These are phyloP conservation scores for Dionaea muscipula DNA, from an alignment of 179 eudicot genomes.

Conservation along the genomic window DNA sequence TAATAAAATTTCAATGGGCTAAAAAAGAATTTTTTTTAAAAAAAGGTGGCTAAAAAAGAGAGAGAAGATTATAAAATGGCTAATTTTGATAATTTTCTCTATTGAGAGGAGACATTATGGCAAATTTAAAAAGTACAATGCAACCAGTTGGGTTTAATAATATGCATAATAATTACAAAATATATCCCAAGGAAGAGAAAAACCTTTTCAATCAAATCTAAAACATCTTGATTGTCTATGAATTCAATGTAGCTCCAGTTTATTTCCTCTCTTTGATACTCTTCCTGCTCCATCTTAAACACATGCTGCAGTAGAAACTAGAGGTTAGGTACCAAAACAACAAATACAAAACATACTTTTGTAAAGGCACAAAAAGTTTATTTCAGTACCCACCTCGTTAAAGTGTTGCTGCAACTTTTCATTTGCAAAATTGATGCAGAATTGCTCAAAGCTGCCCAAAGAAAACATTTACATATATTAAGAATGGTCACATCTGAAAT, in stretches of 20 bases:
- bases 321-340: slow-evolving; percentile 8
- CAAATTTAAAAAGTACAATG: no score
- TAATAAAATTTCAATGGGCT: no score
- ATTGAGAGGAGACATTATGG: no score
- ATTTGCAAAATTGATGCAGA: slow-evolving; percentile 93
- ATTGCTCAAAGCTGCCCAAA: slow-evolving; percentile 77
- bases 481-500: background rate
- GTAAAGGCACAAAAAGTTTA: background rate
- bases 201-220: slow-evolving; percentile 93
- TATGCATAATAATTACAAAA: no score
- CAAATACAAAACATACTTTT: background rate
- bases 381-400: slow-evolving; percentile 54
- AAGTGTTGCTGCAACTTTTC: slow-evolving; percentile 98
- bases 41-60: no score
- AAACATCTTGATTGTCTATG: slow-evolving; percentile 94
- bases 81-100: no score
- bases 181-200: slow-evolving; percentile 2
- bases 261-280: slow-evolving; percentile 76
- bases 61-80: no score
- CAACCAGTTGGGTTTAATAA: no score
- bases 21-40: no score
- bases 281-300: slow-evolving; percentile 99
- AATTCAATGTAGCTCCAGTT: slow-evolving; percentile 97
- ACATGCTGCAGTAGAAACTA: slow-evolving; percentile 53
- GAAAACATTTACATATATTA: background rate